phyloP scores from a whole-genome alignment of 2,329 filamentous ascomycete species.

The Phaeoacremonium minimum region DNA sequence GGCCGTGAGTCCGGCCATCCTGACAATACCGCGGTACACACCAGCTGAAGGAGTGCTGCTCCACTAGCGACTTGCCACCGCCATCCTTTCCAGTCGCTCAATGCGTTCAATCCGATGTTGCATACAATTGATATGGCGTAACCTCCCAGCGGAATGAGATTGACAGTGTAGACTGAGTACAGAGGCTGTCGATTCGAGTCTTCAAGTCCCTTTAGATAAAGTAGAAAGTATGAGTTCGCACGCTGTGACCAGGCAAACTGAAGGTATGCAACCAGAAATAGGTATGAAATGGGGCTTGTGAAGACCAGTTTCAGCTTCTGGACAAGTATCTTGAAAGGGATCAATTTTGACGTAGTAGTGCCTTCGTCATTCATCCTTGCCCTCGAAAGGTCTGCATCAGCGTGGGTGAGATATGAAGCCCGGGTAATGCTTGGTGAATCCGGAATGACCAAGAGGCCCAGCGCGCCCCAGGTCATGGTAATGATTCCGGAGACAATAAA shows the following conservation, averaged over 20 bases:
- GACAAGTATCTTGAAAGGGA: conserved; percentile 9
- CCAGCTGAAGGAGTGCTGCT: conserved; percentile 18
- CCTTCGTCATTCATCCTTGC: conserved; percentile 10
- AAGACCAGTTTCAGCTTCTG: conserved; percentile 11
- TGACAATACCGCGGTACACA: conserved; percentile 25
- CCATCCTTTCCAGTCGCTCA: conserved; percentile 32
- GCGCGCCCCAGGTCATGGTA: conserved; percentile 37
- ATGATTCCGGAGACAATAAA: conserved; percentile 40
- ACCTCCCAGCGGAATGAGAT: conserved; percentile 17
- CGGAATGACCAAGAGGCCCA: conserved; percentile 32
- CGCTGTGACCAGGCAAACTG: conserved; percentile 17
- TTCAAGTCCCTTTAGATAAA: conserved; percentile 16
- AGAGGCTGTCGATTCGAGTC: conserved; percentile 5
- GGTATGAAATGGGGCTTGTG: conserved; percentile 14
- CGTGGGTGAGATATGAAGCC: conserved; percentile 12
- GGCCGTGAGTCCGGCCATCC: conserved; percentile 25
- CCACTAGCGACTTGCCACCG: conserved; percentile 30
- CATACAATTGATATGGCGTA: conserved; percentile 25
- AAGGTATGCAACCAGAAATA: conserved; percentile 17
- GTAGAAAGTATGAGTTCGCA: conserved; percentile 18
- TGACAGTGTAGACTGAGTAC: conserved; percentile 18
- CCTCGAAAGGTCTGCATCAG: conserved; percentile 11
- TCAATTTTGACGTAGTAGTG: conserved; percentile 12
- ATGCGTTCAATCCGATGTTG: conserved; percentile 26
- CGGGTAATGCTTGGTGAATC: conserved; percentile 17